These are phyloP conservation scores for Claviceps pazoutovae DNA, from an alignment of 2,329 filamentous ascomycete species.

Conservation along the genomic window DNA sequence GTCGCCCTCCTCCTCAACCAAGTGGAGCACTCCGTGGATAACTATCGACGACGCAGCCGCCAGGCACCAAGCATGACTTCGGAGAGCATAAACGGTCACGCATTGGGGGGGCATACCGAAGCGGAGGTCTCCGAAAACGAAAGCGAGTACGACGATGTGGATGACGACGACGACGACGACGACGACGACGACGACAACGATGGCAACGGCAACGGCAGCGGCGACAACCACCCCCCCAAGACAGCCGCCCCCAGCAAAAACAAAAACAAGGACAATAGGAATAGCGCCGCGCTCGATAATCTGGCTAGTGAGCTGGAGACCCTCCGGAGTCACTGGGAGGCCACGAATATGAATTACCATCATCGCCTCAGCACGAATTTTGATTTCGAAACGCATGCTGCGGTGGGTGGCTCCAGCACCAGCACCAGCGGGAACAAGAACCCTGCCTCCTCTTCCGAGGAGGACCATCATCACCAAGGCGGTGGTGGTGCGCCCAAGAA, in stretches of 20 bases:
- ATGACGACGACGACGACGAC: not conserved
- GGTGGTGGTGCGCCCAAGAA: constrained; percentile 12
- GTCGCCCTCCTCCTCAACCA: constrained; percentile 88
- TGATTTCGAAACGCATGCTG: constrained; percentile 53
- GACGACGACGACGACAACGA: not conserved
- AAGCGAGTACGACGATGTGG: constrained; percentile 36
- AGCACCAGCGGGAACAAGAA: constrained; percentile 19
- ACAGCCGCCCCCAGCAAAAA: constrained; percentile 23
- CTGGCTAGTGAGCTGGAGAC: constrained; percentile 86
- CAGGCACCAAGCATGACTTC: constrained; percentile 34
- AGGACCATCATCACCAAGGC: constrained; percentile 20
- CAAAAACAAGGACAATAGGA: constrained; percentile 33
- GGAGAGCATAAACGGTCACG: constrained; percentile 21
- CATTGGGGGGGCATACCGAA: constrained; percentile 30
- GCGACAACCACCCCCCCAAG: not conserved
- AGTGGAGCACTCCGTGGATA: constrained; percentile 85
- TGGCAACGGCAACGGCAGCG: not conserved
- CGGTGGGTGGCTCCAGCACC: constrained; percentile 4
- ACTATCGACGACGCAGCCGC: constrained; percentile 69
- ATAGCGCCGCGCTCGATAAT: constrained; percentile 66
- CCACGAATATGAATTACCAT: constrained; percentile 87
- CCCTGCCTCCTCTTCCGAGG: constrained; percentile 9
- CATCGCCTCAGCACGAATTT: constrained; percentile 84
- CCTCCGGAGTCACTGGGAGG: constrained; percentile 84
- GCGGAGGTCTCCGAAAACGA: constrained; percentile 46